Base-by-base conservation (phyloP, 257 asterid genomes). In the Primulina eburnea region DNA sequence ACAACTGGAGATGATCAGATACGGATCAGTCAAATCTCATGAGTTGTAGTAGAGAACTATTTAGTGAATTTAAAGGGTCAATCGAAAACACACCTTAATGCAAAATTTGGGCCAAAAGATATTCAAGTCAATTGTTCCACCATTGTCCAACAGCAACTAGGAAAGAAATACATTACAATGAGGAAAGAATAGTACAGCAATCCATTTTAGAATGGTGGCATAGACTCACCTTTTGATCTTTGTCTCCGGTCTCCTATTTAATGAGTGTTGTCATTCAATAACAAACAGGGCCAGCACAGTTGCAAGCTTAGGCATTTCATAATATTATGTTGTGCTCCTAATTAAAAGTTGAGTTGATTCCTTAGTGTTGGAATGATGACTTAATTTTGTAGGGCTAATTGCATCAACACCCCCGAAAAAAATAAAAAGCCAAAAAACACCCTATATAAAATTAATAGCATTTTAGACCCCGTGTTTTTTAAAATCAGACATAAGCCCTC, bases 41-140 rank as follows among this genome's bases (percentile, higher is more conserved):
- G 53, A 79, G 66, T 59, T 40, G 56, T 35, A 29, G 60, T 1
- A 33, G 32, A 53, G 64, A 75, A 80, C 75, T 28, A 69, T 53
- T 14, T 59, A 9, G 66, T 26, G 64, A 66, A 60, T 78, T 18
- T 24, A 72, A 74, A 71, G 38, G 59, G 68, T n/a, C 73, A 74
- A 68, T 57, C 28, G 75, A 73, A 82, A 77, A 66, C 69, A 6
- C 29, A 34, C 75, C 14, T 57, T 75, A 26, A 70, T 77, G 30
- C 75, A 75, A 71, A 71, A 85, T 52, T 68, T 87, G 14, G 71
- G 87, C 72, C 82, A 78, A 64, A 84, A 71, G 65, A 73, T 84
- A 59, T 80, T 84, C 76, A 77, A 77, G 21, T 75, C 84, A 50
- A 80, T 80, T 61, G 76, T 76, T 82, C 87, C 80, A 84, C 80